Evolutionary conservation across 148 eudicot genomes (phyloP).

Genomic region (Salicornia ramosissima): DNA sequence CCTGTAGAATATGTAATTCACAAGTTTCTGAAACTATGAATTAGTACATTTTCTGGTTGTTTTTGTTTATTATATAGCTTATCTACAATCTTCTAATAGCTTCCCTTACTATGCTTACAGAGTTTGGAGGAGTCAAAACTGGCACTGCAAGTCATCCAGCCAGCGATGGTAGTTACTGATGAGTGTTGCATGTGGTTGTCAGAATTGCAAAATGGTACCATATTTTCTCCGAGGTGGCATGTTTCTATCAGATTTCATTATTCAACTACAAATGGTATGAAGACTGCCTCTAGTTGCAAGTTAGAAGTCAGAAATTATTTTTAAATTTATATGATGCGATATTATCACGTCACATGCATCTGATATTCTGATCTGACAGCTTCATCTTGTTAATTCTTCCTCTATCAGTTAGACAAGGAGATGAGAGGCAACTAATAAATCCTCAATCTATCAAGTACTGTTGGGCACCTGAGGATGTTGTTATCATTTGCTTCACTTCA

Average conservation of each 20-base stretch:
- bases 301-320: background rate
- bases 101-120: conserved; percentile 27
- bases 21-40: background rate
- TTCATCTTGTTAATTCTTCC: conserved; percentile 4
- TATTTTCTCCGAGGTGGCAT: conserved; percentile 50
- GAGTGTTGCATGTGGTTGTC: conserved; percentile 51
- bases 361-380: too few species aligned
- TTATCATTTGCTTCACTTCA: conserved; percentile 91
- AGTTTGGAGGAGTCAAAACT: conserved; percentile 64
- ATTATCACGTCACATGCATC: too few species aligned
- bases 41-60: too few species aligned
- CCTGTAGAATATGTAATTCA: background rate
- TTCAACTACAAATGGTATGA: conserved; percentile 16
- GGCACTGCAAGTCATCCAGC: conserved; percentile 61
- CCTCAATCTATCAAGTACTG: conserved; percentile 37
- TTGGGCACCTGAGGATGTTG: conserved; percentile 57
- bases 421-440: conserved; percentile 25
- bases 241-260: conserved; percentile 39
- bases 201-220: conserved; percentile 28
- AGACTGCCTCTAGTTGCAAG: conserved; percentile 19
- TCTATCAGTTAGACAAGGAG: conserved; percentile 38
- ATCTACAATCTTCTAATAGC: conserved; percentile 1
- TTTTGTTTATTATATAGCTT: too few species aligned
- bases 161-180: conserved; percentile 65
- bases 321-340: background rate